A percentile compares a stretch with the other conserved stretches of the same genome.
These are phyloP conservation scores for Coemansia biformis DNA, from an alignment of 192 early-diverging fungal genomes.

Conservation along the genomic window DNA sequence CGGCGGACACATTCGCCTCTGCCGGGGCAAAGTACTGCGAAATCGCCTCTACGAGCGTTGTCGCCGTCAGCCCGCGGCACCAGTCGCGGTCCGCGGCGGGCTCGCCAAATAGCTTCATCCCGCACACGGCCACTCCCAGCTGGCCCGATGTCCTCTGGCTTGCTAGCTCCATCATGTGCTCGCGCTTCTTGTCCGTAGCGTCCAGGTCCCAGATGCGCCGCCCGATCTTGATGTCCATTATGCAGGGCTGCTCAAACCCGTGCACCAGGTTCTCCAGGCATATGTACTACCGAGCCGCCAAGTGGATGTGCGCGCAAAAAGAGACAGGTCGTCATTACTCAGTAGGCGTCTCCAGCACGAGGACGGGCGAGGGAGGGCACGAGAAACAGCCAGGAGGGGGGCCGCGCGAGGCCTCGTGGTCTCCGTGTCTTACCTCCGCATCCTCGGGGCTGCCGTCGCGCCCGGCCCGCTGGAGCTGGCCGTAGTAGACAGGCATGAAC, in stretches of 20 bases:
- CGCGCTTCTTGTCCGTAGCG: constrained; percentile 65
- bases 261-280: constrained; percentile 73
- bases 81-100: constrained; percentile 11
- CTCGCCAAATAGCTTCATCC: constrained; percentile 57
- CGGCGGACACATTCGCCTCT: constrained; percentile 31
- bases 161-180: constrained; percentile 62
- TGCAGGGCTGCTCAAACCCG: constrained; percentile 66
- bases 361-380: too few species aligned
- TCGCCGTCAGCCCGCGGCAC: constrained; percentile 25
- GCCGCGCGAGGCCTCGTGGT: too few species aligned
- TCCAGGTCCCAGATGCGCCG: constrained; percentile 67
- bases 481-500: constrained; percentile 70
- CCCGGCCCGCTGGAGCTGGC: constrained; percentile 37
- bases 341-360: too few species aligned
- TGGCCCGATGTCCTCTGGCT: constrained; percentile 57
- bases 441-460: constrained; percentile 3
- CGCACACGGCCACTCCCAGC: constrained; percentile 67
- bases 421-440: too few species aligned
- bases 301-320: too few species aligned
- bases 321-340: too few species aligned
- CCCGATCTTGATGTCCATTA: constrained; percentile 88
- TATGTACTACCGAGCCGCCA: too few species aligned
- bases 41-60: constrained; percentile 57
- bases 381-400: too few species aligned
- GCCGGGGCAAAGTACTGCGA: constrained; percentile 58